Base-by-base conservation (phyloP, 2,329 filamentous ascomycete genomes). In the Colletotrichum chlorophyti region DNA sequence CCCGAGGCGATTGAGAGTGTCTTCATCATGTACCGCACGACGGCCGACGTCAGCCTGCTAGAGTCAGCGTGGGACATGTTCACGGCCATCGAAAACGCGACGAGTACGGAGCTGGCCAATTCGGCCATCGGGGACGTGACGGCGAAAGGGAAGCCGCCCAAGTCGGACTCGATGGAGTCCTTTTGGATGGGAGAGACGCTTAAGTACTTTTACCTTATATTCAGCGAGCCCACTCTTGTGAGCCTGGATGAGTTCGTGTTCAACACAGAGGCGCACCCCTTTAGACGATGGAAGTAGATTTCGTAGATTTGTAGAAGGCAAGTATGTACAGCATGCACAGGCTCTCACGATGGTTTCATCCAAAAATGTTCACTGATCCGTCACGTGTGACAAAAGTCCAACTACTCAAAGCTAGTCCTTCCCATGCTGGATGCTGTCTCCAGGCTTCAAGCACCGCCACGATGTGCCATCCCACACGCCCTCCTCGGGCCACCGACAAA, bases 1-100 rank as follows among this genome's bases (percentile, higher is more conserved):
- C 86, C 86, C 3, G 86, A 89, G 69, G 86, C 86, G 5, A 87
- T 89, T 50, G 86, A 89, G 71, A 87, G 84, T 15, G 80, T 90
- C 3, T 89, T 86, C 70, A 80, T 88, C 66, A 80, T 89, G 77
- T 87, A 86, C 68, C 79, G 86, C 50, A 80, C 87, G 57, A 87
- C 83, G 0, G 86, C 83, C 17, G 80, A 86, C 49, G 69, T 72
- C 8, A 68, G 74, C n/a, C 79, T 83, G 59, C 77, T 79, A 26
- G 83, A 88, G 17, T 74, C 78, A n/a, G 86, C 83, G 5, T 89
- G 86, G 86, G 71, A 76, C 21, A 87, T 88, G 83, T 89, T 86
- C 67, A 65, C 75, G 31, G 72, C 79, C 6, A 79, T 88, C 40
- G 73, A 81, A 21, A 76, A 76, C 17, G 70, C 77, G 8, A 85